Conservation (phyloP, 208 protist species). For the Jaenimonas drosophilae region DNA sequence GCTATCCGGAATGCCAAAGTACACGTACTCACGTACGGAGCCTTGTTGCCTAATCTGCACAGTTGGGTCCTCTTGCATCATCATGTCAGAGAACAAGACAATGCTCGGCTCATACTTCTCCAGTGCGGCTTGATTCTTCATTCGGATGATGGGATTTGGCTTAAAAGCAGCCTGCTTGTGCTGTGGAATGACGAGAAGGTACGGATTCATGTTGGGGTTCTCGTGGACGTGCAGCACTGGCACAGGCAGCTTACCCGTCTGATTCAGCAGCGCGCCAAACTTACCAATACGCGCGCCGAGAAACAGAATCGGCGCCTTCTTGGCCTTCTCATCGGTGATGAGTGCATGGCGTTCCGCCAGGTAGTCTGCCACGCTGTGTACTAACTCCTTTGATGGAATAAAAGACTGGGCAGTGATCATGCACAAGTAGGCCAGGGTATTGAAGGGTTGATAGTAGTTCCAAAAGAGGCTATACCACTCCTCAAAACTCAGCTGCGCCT, state of each 20-base stretch:
- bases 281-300: conserved; percentile 64
- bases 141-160: conserved; percentile 65
- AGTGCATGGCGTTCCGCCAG: conserved; percentile 57
- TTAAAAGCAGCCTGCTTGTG: conserved; percentile 77
- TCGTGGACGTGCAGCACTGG: conserved; percentile 73
- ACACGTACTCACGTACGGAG: conserved; percentile 74
- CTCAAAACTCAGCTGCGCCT: conserved; percentile 56
- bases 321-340: conserved; percentile 46
- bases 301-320: conserved; percentile 78
- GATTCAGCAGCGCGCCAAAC: conserved; percentile 66
- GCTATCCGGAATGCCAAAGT: conserved; percentile 78
- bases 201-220: conserved; percentile 80
- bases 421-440: conserved; percentile 60
- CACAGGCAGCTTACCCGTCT: conserved; percentile 64
- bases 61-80: conserved; percentile 65
- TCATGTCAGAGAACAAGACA: conserved; percentile 80
- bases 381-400: conserved; percentile 55
- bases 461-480: conserved; percentile 86
- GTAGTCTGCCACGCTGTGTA: conserved; percentile 68
- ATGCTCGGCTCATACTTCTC: conserved; percentile 84
- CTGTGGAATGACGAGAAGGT: conserved; percentile 74
- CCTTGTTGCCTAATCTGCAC: conserved; percentile 67
- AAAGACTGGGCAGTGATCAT: conserved; percentile 71
- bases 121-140: conserved; percentile 72
- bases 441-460: conserved; percentile 85